Conservation (phyloP, 208 protist genomes). For the Porcisia deanei region DNA sequence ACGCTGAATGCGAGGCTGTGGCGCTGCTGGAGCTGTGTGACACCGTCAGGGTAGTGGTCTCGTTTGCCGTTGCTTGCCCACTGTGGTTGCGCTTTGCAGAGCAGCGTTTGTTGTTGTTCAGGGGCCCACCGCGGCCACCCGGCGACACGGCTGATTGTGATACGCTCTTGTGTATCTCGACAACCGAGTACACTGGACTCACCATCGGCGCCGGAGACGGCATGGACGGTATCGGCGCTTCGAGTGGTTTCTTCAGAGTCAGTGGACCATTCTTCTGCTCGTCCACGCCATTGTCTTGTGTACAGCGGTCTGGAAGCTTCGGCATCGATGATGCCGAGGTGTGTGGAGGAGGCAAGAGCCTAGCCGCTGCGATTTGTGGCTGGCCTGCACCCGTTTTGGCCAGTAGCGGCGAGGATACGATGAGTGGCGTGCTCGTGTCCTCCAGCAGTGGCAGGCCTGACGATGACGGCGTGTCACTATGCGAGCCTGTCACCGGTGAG, state of each 20-base stretch:
- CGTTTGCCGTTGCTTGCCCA: background rate
- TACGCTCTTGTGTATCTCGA: constrained; percentile 16
- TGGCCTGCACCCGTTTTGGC: background rate
- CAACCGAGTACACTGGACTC: constrained; percentile 18
- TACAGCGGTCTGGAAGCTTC: constrained; percentile 15
- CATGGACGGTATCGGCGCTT: background rate
- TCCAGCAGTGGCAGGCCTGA: background rate
- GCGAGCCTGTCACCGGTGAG: background rate
- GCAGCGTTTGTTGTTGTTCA: constrained; percentile 1
- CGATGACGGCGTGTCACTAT: background rate
- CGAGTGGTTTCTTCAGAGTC: background rate
- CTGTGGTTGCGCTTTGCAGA: constrained; percentile 2
- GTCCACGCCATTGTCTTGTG: constrained; percentile 3
- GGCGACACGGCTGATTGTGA: background rate
- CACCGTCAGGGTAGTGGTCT: no score
- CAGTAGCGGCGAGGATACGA: background rate
- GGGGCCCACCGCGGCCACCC: background rate
- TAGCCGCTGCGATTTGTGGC: background rate
- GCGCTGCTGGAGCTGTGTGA: background rate
- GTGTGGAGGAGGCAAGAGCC: background rate
- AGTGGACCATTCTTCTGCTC: background rate
- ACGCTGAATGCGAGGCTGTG: background rate
- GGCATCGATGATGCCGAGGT: background rate
- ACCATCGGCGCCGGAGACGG: background rate
- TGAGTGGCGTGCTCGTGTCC: constrained; percentile 2